Conservation (phyloP, 805 yeast species). For the Lipomyces spencermartinsiae region DNA sequence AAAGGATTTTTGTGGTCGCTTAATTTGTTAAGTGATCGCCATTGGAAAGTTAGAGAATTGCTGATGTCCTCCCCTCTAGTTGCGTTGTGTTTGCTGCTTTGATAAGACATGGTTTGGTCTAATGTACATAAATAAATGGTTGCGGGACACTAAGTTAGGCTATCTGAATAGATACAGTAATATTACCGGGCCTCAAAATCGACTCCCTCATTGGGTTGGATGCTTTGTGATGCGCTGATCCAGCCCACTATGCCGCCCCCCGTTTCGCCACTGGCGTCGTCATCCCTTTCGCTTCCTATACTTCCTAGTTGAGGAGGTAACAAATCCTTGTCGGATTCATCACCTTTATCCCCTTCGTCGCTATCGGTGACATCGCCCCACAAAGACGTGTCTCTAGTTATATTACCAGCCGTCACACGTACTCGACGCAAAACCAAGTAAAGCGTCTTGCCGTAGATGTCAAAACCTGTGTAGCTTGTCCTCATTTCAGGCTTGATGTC, state of each 20-base stretch:
- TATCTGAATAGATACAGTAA: neutral
- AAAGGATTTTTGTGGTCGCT: neutral
- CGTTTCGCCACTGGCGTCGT: conserved; percentile 4
- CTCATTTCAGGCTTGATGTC: conserved; percentile 22
- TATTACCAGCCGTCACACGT: neutral
- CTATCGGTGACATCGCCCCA: conserved; percentile 9
- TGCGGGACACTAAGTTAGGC: neutral
- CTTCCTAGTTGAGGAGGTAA: neutral
- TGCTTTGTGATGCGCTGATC: conserved; percentile 23
- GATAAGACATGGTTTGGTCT: neutral
- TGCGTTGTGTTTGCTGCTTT: neutral
- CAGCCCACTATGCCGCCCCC: conserved; percentile 23
- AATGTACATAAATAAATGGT: neutral
- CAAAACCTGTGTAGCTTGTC: conserved; percentile 16
- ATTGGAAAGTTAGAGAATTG: too few species aligned
- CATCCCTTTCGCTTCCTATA: neutral
- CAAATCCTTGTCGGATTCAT: neutral
- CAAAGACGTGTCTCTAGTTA: neutral
- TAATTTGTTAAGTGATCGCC: neutral
- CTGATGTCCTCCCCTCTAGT: too few species aligned
- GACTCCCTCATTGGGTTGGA: conserved; percentile 16
- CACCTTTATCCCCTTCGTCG: conserved; percentile 4
- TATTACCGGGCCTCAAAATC: conserved; percentile 21
- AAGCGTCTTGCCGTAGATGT: conserved; percentile 21
- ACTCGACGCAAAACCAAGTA: conserved; percentile 14